A percentile compares a stretch with the other conserved stretches of the same genome.
phyloP scores from a whole-genome alignment of 2,329 filamentous ascomycete genomes.

The Sarocladium strictum region DNA sequence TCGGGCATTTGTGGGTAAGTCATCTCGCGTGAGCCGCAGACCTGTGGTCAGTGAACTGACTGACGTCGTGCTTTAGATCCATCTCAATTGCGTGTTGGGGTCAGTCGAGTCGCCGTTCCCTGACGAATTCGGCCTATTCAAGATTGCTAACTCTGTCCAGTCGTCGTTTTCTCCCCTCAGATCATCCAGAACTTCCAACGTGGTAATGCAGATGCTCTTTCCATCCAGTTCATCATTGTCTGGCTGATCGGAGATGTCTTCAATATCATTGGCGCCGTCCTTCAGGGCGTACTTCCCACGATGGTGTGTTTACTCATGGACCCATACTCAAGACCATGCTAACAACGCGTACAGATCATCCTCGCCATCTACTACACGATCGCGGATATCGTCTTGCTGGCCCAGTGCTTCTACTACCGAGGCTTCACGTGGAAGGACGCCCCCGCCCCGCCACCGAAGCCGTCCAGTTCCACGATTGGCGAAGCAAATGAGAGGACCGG shows the following conservation, averaged over 20 bases:
- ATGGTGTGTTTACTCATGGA: conserved; percentile 51
- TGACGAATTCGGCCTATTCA: conserved; percentile 5
- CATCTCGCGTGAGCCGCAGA: not conserved
- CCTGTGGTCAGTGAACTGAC: not conserved
- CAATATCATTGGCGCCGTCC: conserved; percentile 87
- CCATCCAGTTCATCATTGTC: conserved; percentile 83
- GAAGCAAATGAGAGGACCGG: conserved; percentile 47
- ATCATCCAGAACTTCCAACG: conserved; percentile 93
- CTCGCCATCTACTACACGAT: conserved; percentile 92
- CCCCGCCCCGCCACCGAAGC: conserved; percentile 35
- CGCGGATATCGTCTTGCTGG: conserved; percentile 80
- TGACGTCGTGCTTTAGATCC: conserved; percentile 48
- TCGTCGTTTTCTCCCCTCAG: conserved; percentile 94
- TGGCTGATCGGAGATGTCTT: conserved; percentile 95
- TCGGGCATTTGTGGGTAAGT: conserved; percentile 83
- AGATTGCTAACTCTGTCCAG: conserved; percentile 26
- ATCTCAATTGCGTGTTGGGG: conserved; percentile 94
- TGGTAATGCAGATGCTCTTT: conserved; percentile 79
- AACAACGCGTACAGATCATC: conserved; percentile 52
- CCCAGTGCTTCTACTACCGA: conserved; percentile 93
- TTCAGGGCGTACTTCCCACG: conserved; percentile 88
- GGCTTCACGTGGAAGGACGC: conserved; percentile 66
- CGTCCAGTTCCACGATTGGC: conserved; percentile 23
- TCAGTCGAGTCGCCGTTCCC: conserved; percentile 16
- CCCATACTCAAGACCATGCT: not conserved